Conservation (phyloP, 305 asterid genomes). For the Withania somnifera region DNA sequence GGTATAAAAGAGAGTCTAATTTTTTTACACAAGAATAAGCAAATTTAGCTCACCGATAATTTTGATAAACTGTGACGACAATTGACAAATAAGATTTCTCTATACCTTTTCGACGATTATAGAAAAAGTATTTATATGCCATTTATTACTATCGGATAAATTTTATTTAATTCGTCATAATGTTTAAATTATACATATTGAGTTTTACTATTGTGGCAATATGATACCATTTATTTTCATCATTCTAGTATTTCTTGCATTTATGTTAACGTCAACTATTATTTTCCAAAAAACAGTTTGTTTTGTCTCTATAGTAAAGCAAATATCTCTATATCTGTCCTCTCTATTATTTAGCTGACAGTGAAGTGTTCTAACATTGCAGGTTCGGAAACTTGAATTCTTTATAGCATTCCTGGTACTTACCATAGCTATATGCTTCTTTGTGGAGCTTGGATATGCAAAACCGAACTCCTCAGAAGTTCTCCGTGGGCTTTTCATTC, state of each 20-base stretch:
- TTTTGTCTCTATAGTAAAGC: neutral
- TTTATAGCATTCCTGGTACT: slow-evolving; percentile 67
- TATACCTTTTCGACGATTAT: too few relatives aligned
- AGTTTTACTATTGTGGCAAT: neutral
- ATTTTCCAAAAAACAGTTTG: neutral
- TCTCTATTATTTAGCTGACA: neutral
- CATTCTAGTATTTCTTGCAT: neutral
- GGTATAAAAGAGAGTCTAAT: too few relatives aligned
- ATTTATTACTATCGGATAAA: neutral
- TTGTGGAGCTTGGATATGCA: slow-evolving; percentile 76
- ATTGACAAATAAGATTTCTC: too few relatives aligned
- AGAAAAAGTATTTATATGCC: neutral
- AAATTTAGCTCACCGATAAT: too few relatives aligned
- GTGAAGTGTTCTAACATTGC: slow-evolving; percentile 3
- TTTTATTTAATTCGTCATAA: neutral
- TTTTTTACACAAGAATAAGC: too few relatives aligned
- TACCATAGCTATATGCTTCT: slow-evolving; percentile 74
- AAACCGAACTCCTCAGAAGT: slow-evolving; percentile 69
- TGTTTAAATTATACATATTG: neutral
- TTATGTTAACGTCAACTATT: neutral
- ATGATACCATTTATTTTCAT: neutral
- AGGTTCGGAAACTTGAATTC: slow-evolving; percentile 91
- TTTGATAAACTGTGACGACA: too few relatives aligned
- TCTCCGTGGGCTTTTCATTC: slow-evolving; percentile 68
- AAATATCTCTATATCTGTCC: neutral